These are phyloP conservation scores for Hirschioporus abietinus DNA, from an alignment of 768 basidiomycete species.

Conservation along the genomic window DNA sequence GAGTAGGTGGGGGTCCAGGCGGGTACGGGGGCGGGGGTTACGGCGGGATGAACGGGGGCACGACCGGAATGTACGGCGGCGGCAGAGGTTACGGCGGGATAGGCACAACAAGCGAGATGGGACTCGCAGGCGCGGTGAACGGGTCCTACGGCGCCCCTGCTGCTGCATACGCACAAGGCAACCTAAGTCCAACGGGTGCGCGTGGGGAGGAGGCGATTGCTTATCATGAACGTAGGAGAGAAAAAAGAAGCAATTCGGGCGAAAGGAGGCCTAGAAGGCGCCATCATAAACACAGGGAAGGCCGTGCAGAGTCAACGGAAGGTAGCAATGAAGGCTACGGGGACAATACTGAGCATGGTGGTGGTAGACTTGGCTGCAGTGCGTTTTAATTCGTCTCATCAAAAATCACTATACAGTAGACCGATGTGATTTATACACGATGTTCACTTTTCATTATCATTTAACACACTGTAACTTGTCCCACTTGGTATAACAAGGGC, in stretches of 20 bases:
- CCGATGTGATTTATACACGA: too few species aligned
- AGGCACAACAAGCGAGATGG: not conserved
- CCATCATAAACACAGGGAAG: not conserved
- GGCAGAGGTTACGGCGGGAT: not conserved
- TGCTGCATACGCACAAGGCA: not conserved
- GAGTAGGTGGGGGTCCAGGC: not conserved
- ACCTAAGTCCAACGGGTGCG: not conserved
- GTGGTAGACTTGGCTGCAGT: too few species aligned
- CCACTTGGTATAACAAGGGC: too few species aligned
- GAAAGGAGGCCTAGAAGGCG: not conserved
- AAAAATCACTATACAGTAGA: too few species aligned
- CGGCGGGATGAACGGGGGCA: not conserved
- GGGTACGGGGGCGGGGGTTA: not conserved
- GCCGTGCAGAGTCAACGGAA: not conserved
- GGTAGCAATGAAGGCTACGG: too few species aligned
- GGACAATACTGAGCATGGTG: too few species aligned
- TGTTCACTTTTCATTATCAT: too few species aligned
- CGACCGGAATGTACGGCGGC: not conserved
- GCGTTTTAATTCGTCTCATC: too few species aligned
- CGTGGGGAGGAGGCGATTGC: not conserved
- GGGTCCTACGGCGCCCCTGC: not conserved
- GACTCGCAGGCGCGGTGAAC: not conserved
- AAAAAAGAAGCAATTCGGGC: not conserved
- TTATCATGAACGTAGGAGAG: not conserved
- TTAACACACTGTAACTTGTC: too few species aligned